Base-by-base conservation (phyloP, 176 grass and related monocot species). In the Triticum timopheevii region DNA sequence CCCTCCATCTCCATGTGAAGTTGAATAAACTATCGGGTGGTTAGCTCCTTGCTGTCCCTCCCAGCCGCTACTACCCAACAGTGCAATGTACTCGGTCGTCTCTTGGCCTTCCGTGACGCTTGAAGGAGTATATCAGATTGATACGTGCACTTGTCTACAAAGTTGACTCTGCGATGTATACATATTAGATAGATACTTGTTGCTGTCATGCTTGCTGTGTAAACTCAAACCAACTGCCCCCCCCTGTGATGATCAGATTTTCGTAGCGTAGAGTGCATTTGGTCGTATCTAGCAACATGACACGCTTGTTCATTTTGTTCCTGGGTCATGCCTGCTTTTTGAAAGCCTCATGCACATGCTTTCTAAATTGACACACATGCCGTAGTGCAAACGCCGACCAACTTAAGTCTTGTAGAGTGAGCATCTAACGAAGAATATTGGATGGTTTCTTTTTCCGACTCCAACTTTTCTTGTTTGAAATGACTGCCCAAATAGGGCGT, bases 91-190 rank as follows among this genome's bases (percentile, higher is more conserved):
- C 56, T 22, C 9, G 3, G 59, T 76, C 69, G 9, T 84, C 17
- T 84, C 17, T 64, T 86, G 90, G 39, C 77, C 40, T 77, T 85
- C 52, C 24, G 61, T 63, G 15, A 33, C 58, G 62, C 23, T 42
- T 70, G 62, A 33, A 85, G 49, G 47, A 84, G 89, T 30, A 45
- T 12, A 44, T 44, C 35, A 4, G 4, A 13, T 11, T 11, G 28
- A 25, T 27, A 35, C 22, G 64, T 19, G 54, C 24, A 24, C 36
- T 80, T 80, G 33, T 31, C 36, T 45, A 22, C 36, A 39, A 12
- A 69, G 85, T 84, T 91, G 89, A 91, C 85, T 20, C 9, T 68
- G 20, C 47, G 61, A 80, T 40, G 61, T n/a, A 67, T 69, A 67
- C 40, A 59, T 3, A 77, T 54, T 76, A 49, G 45, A 7, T 59